Conservation (phyloP, 129 eudicot genomes). For the Cynara cardunculus region DNA sequence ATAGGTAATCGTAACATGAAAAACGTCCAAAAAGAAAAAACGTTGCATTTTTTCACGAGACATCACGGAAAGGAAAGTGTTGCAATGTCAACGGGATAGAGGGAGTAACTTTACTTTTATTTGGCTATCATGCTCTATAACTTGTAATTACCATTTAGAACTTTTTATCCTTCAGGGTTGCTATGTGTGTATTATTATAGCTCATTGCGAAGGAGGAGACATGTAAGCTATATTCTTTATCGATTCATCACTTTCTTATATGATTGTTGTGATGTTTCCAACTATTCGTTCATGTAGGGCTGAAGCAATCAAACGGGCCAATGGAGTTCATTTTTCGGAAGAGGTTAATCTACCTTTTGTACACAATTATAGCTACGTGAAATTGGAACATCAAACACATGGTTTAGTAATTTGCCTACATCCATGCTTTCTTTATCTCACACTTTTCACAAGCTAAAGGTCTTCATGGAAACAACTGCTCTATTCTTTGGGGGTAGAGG, state of each 20-base stretch:
- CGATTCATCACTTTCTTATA: not conserved
- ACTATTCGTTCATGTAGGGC: constrained; percentile 50
- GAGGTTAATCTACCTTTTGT: constrained; percentile 47
- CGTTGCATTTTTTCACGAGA: not conserved
- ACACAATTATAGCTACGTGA: not conserved
- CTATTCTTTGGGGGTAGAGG: not conserved
- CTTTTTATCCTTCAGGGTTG: constrained; percentile 66
- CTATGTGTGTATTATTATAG: constrained; percentile 90
- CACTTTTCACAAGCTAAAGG: not conserved
- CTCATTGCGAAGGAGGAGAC: constrained; percentile 97
- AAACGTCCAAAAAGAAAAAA: constrained; percentile 1
- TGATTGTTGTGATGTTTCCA: constrained; percentile 8
- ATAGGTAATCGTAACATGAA: not conserved
- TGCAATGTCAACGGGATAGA: not conserved
- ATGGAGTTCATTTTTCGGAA: constrained; percentile 78
- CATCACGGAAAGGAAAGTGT: not conserved
- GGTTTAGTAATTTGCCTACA: not conserved
- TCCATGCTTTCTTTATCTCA: not conserved
- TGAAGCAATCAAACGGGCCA: constrained; percentile 73
- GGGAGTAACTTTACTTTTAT: not conserved
- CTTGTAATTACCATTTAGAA: not conserved
- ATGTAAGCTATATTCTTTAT: constrained; percentile 53
- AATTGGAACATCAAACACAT: not conserved
- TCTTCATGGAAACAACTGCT: not conserved
- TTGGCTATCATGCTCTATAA: not conserved